Conservation (phyloP, 306 rosid species). For the Malus sieversii region DNA sequence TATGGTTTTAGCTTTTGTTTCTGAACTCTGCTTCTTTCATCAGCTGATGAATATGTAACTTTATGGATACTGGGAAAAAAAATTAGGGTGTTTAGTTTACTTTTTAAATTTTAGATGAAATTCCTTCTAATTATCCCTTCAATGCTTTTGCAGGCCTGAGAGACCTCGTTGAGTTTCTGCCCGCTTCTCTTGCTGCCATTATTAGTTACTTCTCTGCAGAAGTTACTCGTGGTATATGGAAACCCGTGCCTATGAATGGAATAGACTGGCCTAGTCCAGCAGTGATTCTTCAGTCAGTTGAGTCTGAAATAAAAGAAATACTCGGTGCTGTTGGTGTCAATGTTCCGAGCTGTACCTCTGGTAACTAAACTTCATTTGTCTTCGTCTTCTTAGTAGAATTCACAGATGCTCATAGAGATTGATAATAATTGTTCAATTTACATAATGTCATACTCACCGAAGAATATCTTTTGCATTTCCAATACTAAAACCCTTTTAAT, state of each 20-base stretch:
- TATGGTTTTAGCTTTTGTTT: neutral
- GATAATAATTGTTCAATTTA: neutral
- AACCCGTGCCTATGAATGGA: slow-evolving; percentile 77
- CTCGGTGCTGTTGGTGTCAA: slow-evolving; percentile 58
- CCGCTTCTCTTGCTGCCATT: slow-evolving; percentile 68
- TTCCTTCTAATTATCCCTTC: slow-evolving; percentile 17
- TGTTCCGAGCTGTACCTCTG: slow-evolving; percentile 46
- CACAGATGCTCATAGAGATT: neutral
- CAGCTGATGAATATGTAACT: neutral
- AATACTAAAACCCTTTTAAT: neutral
- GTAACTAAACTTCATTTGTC: slow-evolving; percentile 18
- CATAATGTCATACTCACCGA: neutral
- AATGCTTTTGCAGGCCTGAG: slow-evolving; percentile 57
- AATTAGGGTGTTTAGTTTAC: neutral
- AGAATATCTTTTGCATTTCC: neutral
- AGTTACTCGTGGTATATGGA: slow-evolving; percentile 80
- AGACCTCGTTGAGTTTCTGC: slow-evolving; percentile 73
- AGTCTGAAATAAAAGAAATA: slow-evolving; percentile 58
- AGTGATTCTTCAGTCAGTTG: slow-evolving; percentile 45
- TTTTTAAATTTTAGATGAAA: neutral
- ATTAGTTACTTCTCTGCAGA: slow-evolving; percentile 75
- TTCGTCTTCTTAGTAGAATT: neutral
- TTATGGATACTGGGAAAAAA: neutral
- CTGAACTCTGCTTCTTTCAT: neutral
- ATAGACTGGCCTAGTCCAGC: slow-evolving; percentile 90